A percentile compares a stretch with the other conserved stretches of the same genome.
phyloP scores from a whole-genome alignment of 257 asterid genomes.

The Penstemon eatonii region DNA sequence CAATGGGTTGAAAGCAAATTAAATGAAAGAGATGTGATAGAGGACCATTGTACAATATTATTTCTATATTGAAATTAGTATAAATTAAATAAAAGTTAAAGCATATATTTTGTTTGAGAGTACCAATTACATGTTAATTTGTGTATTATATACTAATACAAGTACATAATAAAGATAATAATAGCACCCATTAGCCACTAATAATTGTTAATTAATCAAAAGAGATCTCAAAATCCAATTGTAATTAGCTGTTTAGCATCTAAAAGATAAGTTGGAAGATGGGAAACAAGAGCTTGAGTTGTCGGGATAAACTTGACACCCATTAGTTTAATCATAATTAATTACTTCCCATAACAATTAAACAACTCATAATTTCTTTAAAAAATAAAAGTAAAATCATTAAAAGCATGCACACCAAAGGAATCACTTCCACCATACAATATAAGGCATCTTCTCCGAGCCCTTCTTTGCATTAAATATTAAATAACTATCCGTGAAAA shows the following conservation, averaged over 20 bases:
- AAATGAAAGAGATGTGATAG: background rate
- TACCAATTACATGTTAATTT: background rate
- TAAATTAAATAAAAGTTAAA: background rate
- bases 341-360: constrained; percentile 8
- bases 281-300: constrained; percentile 35
- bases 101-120: background rate
- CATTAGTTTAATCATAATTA: constrained; percentile 31
- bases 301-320: constrained; percentile 48
- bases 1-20: background rate
- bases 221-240: constrained; percentile 20
- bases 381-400: constrained; percentile 26
- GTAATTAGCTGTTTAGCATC: constrained; percentile 44
- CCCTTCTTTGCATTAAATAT: constrained; percentile 19
- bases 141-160: constrained; percentile 2
- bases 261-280: constrained; percentile 47
- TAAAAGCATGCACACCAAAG: constrained; percentile 29
- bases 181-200: constrained; percentile 35
- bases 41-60: constrained; percentile 14
- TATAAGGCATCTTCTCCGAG: constrained; percentile 33
- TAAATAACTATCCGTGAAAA: constrained; percentile 4
- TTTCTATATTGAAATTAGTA: background rate
- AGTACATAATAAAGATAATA: constrained; percentile 20
- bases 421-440: background rate
- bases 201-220: constrained; percentile 14
- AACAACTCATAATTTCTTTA: background rate